Evolutionary conservation across 768 basidiomycete genomes (phyloP), one percentile per base, ranked within the genome.

Genomic region (Hortiboletus flavorubellus): DNA sequence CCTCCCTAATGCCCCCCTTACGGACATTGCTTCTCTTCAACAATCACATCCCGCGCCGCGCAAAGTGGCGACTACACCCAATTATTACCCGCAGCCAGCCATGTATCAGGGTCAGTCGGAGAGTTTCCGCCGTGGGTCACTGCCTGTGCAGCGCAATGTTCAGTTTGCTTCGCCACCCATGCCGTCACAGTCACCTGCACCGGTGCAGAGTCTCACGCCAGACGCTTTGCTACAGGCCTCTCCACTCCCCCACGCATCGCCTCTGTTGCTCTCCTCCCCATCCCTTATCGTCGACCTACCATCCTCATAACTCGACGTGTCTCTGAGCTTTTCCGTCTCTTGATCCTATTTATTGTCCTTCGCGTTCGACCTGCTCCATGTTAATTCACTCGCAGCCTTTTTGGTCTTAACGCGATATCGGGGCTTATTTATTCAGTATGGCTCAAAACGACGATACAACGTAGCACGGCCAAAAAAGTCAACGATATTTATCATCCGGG

Each of bases 1-100:
- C 37, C 80, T 90, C 8, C 89, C 89, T 15, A 87, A 85, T 58
- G 81, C 86, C 8, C 86, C 87, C 2, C 76, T 89, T 37, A 79
- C 81, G 12, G 89, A 89, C 65, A 82, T 90, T 56, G 83, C 84
- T 2, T 80, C 84, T 6, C 69, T 79, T 5, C 72, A 73, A 31
- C 72, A 67, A 8, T 71, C 72, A n/a, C 70, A 64, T 51, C 59
- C 61, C 35, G 38, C 59, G 2, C 70, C 74, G 15, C 64, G 74
- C 23, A 75, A 74, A 51, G 55, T 72, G 23, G 64, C 68, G 23
- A 66, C 72, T 29, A 42, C 62, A 10, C 71, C 72, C 2, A 64
- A 59, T 53, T 73, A 75, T 56, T 73, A 74, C 42, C 53, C 70
- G 29, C 69, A 70, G 54, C 58, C 67, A 5, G 49, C 60, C 1